Percentiles rank a stretch among this genome's conserved stretches.
phyloP scores from a whole-genome alignment of 1,284 basidiomycete species.

The Meira nashicola region DNA sequence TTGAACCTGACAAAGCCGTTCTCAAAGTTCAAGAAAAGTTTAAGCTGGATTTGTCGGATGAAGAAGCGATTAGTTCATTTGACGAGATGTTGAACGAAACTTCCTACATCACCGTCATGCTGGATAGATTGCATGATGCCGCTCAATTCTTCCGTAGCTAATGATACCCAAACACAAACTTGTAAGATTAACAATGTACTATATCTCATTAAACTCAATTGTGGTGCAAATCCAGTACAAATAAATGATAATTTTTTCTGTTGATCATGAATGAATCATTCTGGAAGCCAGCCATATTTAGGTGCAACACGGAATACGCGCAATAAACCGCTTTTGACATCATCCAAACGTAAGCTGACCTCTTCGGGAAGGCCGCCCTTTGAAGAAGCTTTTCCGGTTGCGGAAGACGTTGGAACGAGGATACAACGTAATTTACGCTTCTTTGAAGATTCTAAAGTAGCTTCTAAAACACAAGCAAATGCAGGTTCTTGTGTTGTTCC shows the following conservation, averaged over 20 bases:
- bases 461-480: constrained; percentile 70
- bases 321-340: constrained; percentile 75
- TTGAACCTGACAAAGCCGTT: constrained; percentile 62
- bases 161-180: neutral
- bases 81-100: constrained; percentile 90
- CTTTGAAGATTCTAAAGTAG: constrained; percentile 57
- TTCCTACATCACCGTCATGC: constrained; percentile 83
- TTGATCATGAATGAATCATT: neutral
- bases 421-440: constrained; percentile 36
- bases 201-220: too few relatives aligned
- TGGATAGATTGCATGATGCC: constrained; percentile 56
- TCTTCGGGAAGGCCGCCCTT: constrained; percentile 69
- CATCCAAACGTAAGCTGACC: constrained; percentile 77
- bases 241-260: neutral
- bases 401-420: constrained; percentile 2
- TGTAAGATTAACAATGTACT: too few relatives aligned
- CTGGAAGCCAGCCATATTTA: constrained; percentile 22
- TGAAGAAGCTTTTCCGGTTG: neutral
- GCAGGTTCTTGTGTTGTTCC: constrained; percentile 63
- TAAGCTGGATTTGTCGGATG: constrained; percentile 70
- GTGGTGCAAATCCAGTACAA: too few relatives aligned
- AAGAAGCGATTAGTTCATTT: constrained; percentile 83
- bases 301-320: constrained; percentile 50
- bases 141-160: constrained; percentile 43
- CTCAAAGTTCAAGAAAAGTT: constrained; percentile 90